Evolutionary conservation across 2,329 filamentous ascomycete species (phyloP).

Genomic region (Penicillium sp.): DNA sequence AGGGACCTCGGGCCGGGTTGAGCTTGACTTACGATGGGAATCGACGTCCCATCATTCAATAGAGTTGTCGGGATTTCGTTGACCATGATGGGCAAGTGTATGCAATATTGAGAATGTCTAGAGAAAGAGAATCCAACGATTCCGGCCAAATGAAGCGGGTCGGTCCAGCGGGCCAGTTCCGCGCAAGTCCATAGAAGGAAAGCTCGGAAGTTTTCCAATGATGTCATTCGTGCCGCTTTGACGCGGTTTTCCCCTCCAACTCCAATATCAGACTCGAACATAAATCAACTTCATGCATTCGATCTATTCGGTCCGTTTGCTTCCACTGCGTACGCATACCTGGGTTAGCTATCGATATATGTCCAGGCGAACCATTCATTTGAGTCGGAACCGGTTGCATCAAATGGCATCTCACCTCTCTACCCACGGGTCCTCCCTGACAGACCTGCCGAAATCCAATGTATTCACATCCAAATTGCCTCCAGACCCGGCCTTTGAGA

Average conservation of each 20-base stretch:
- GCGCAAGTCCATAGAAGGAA: not conserved
- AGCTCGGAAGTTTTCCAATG: not conserved
- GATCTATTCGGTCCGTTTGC: not conserved
- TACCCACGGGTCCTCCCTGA: slow-evolving; percentile 36
- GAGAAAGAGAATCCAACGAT: not conserved
- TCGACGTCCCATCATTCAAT: slow-evolving; percentile 57
- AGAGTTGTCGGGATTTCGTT: slow-evolving; percentile 47
- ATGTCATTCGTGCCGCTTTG: not conserved
- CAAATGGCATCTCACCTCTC: slow-evolving; percentile 50
- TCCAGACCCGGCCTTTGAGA: slow-evolving; percentile 74
- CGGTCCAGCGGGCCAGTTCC: not conserved
- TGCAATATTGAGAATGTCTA: not conserved
- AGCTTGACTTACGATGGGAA: slow-evolving; percentile 51
- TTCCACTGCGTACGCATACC: not conserved
- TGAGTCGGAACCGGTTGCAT: slow-evolving; percentile 33
- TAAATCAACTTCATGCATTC: not conserved
- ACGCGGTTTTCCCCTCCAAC: not conserved
- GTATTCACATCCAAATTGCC: slow-evolving; percentile 68
- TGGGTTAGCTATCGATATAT: slow-evolving; percentile 22
- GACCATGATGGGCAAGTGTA: slow-evolving; percentile 4
- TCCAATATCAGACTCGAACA: not conserved
- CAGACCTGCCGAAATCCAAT: slow-evolving; percentile 63
- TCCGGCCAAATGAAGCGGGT: not conserved
- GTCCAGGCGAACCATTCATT: slow-evolving; percentile 18
- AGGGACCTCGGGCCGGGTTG: not conserved